Evolutionary conservation across 2,329 filamentous ascomycete species (phyloP).

Genomic region (Colletotrichum horii): DNA sequence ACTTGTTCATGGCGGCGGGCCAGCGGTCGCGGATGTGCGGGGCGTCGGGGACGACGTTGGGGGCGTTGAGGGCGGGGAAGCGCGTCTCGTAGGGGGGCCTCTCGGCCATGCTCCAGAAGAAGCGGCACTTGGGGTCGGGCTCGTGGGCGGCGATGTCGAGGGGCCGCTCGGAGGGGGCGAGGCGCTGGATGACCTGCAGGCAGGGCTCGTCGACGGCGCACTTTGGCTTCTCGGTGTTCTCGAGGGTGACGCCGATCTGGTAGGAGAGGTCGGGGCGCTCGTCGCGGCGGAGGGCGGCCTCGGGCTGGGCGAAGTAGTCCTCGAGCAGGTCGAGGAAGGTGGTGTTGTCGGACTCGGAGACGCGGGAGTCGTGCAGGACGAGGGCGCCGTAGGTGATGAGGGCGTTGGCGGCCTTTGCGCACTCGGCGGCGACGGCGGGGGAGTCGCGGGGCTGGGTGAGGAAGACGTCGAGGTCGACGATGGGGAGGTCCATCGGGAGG

Average conservation of each 20-base stretch:
- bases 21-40: conserved; percentile 54
- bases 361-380: conserved; percentile 64
- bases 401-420: conserved; percentile 57
- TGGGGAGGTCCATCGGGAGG: conserved; percentile 60
- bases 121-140: conserved; percentile 67
- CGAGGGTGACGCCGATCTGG: conserved; percentile 67
- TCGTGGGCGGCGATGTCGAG: conserved; percentile 61
- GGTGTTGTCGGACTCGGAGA: conserved; percentile 59
- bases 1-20: conserved; percentile 59
- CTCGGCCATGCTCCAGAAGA: conserved; percentile 68
- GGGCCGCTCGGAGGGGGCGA: conserved; percentile 60
- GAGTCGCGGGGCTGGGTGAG: conserved; percentile 48
- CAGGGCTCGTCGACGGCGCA: conserved; percentile 68
- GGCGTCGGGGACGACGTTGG: conserved; percentile 59
- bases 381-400: conserved; percentile 66
- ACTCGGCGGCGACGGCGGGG: conserved; percentile 53
- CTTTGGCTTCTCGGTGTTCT: conserved; percentile 68
- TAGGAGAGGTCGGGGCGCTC: conserved; percentile 64
- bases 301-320: conserved; percentile 67
- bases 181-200: conserved; percentile 58
- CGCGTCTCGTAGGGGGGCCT: conserved; percentile 56
- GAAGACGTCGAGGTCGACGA: conserved; percentile 65
- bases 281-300: conserved; percentile 49
- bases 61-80: conserved; percentile 61
- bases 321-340: conserved; percentile 67